A percentile compares a stretch with the other conserved stretches of the same genome.
Evolutionary conservation across 306 rosid species (phyloP).

Genomic region (Vigna reflexopilosa): DNA sequence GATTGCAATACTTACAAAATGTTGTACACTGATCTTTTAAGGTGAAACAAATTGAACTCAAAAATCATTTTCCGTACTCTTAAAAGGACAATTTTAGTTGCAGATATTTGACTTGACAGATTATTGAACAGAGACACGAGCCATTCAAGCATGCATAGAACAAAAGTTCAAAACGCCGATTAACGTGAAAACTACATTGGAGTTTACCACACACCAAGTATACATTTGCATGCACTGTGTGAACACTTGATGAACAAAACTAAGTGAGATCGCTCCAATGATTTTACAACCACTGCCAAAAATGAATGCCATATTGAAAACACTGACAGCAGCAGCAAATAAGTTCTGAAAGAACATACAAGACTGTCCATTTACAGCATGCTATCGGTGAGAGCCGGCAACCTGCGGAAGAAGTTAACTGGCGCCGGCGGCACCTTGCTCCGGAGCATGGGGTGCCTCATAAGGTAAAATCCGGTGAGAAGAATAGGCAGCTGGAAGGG

Average conservation of each 20-base stretch:
- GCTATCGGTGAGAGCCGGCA: constrained; percentile 84
- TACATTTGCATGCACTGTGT: constrained; percentile 13
- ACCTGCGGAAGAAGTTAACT: constrained; percentile 81
- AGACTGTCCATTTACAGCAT: constrained; percentile 63
- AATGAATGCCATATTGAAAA: constrained; percentile 23
- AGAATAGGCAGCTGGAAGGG: constrained; percentile 72
- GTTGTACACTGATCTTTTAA: neutral
- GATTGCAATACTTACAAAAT: neutral
- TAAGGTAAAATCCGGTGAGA: constrained; percentile 66
- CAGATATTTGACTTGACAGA: too few species aligned
- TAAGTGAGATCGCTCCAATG: constrained; percentile 30
- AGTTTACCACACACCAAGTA: constrained; percentile 19
- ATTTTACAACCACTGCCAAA: constrained; percentile 48
- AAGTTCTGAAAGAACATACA: neutral
- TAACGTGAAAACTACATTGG: constrained; percentile 19
- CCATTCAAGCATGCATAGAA: neutral
- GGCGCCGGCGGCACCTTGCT: constrained; percentile 73
- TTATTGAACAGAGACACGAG: neutral
- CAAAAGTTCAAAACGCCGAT: neutral
- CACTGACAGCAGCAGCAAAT: constrained; percentile 36
- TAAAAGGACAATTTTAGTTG: neutral
- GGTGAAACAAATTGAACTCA: neutral
- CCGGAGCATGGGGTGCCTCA: constrained; percentile 93
- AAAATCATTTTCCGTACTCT: neutral
- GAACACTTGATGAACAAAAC: constrained; percentile 40